Base-by-base conservation (phyloP, 176 grass and related monocot species). In the Bonia amplexicaulis region DNA sequence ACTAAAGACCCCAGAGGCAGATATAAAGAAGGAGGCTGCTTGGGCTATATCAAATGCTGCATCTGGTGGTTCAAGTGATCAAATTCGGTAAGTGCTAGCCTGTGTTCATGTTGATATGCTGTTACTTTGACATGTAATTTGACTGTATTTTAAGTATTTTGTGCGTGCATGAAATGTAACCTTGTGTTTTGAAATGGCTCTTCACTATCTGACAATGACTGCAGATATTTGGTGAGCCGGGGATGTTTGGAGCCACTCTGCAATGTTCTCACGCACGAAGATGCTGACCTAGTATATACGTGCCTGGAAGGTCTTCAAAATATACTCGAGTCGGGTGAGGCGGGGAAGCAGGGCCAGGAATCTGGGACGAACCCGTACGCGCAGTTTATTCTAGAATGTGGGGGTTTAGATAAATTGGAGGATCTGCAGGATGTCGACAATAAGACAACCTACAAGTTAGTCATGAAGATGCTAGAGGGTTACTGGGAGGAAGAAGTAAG, bases 1-100 rank as follows among this genome's bases (percentile, higher is more conserved):
- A 85, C 62, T 90, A 44, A 91, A 88, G 64, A 69, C 74, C 25
- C 90, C 86, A 10, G 90, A 94, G 66, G 3, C n/a, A 1, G 86
- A 94, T 86, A 33, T 94, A 25, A 94, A 89, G 79, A 80, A 83
- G 48, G 94, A 97, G 66, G 83, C 95, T 89, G 87, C 87, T 58
- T 97, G 94, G 94, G 90, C 88, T 79, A 59, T 97, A 73, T 90
- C 92, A 86, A 97, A 94, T 91, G 92, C 78, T 55, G 89, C 88
- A 1, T 85, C 73, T 14, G 19, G 84, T 45, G 83, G 86, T 80
- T 94, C 90, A 74, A 86, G 54, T 55, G 78, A 94, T 69, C 95
- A 94, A 75, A 94, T 94, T 77, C 85, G 83, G 95, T 94, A 84
- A 48, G 88, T 48, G 83, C 15, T 53, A 45, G 7, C 55, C 12